These are phyloP conservation scores for Groenewaldozyma salmanticensis DNA, from an alignment of 805 yeast species.

Conservation along the genomic window DNA sequence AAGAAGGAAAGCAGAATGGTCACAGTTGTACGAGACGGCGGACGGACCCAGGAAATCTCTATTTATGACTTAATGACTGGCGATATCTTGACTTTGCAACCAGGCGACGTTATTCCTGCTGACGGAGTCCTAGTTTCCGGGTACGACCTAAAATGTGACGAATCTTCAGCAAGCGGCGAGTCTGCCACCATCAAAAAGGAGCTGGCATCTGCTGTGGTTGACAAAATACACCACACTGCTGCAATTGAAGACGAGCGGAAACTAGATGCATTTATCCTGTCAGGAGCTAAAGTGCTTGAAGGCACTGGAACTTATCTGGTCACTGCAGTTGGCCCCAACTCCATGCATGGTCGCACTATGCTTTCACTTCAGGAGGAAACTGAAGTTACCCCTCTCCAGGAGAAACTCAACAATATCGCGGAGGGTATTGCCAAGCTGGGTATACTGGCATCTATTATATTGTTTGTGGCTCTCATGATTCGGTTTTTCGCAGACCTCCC, in stretches of 20 bases:
- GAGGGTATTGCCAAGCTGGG: conserved; percentile 96
- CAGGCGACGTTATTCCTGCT: conserved; percentile 91
- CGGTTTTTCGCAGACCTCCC: conserved; percentile 61
- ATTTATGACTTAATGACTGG: conserved; percentile 78
- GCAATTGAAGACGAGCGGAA: conserved; percentile 26
- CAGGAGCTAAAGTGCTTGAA: conserved; percentile 80
- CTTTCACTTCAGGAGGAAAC: conserved; percentile 62
- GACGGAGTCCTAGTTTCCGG: conserved; percentile 73
- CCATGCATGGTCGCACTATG: conserved; percentile 90
- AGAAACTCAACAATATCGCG: conserved; percentile 69
- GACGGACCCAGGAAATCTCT: conserved; percentile 49
- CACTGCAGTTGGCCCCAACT: conserved; percentile 83
- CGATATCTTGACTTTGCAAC: conserved; percentile 70
- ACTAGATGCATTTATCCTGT: conserved; percentile 76
- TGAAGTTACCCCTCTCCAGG: conserved; percentile 85
- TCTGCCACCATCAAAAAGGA: conserved; percentile 68
- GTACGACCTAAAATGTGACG: conserved; percentile 72
- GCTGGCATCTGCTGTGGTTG: conserved; percentile 39
- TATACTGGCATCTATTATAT: conserved; percentile 68
- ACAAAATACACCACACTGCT: conserved; percentile 21
- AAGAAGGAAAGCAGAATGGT: conserved; percentile 79
- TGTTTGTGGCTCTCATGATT: conserved; percentile 70
- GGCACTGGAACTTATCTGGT: conserved; percentile 83
- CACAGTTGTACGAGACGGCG: conserved; percentile 65
- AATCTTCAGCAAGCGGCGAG: conserved; percentile 90